phyloP scores from a whole-genome alignment of 164 flowering plant genomes.

The Malania oleifera region DNA sequence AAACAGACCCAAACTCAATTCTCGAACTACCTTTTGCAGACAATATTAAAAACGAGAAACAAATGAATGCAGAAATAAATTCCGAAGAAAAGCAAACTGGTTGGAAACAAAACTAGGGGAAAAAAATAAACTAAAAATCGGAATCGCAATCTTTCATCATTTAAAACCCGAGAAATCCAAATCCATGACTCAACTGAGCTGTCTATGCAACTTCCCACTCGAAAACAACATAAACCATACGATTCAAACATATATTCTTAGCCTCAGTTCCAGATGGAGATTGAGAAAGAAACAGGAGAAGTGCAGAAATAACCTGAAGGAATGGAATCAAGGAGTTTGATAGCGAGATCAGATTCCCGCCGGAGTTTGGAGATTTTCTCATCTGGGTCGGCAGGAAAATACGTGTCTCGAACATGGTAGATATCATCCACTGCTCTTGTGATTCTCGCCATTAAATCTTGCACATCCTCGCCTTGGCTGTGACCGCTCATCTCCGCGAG shows the following conservation, averaged over 20 bases:
- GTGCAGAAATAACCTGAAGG: constrained; percentile 43
- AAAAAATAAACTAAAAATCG: too few relatives aligned
- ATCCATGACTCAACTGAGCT: too few relatives aligned
- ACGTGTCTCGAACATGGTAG: constrained; percentile 57
- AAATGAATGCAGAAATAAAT: too few relatives aligned
- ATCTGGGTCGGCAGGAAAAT: constrained; percentile 48
- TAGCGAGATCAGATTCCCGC: constrained; percentile 45
- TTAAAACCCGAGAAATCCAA: too few relatives aligned
- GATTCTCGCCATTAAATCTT: constrained; percentile 31
- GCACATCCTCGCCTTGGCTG: constrained; percentile 11
- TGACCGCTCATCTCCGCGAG: constrained; percentile 17
- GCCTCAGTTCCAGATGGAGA: not conserved
- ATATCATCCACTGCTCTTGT: constrained; percentile 51
- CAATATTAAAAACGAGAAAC: too few relatives aligned
- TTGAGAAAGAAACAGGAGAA: not conserved
- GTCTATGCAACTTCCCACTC: too few relatives aligned
- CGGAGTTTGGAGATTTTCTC: constrained; percentile 47
- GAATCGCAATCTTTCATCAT: too few relatives aligned
- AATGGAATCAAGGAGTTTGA: constrained; percentile 63
- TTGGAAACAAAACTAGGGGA: too few relatives aligned
- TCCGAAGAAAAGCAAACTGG: too few relatives aligned
- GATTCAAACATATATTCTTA: not conserved
- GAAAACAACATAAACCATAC: too few relatives aligned
- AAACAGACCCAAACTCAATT: too few relatives aligned
- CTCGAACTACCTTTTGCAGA: too few relatives aligned